These are phyloP conservation scores for Fusarium fujikuroi DNA, from an alignment of 2,329 filamentous ascomycete genomes.

Conservation along the genomic window DNA sequence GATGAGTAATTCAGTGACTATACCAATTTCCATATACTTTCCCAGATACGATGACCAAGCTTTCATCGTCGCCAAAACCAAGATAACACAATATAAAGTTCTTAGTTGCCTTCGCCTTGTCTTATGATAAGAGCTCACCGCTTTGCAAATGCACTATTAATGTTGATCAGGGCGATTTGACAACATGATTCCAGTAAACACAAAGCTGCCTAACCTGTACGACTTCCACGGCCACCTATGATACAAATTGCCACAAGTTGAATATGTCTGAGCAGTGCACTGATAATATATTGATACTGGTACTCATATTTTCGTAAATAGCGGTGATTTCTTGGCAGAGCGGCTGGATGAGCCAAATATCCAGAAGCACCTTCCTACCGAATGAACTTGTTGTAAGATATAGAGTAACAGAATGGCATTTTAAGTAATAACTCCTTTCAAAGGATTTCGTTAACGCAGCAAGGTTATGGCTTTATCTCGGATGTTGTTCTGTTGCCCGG, in stretches of 20 bases:
- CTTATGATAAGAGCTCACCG: too few relatives aligned
- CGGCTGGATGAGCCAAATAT: rapidly evolving
- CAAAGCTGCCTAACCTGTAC: not conserved
- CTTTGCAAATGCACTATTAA: rapidly evolving
- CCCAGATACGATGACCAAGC: rapidly evolving
- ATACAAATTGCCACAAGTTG: not conserved
- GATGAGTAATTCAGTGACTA: too few relatives aligned
- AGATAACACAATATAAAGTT: too few relatives aligned
- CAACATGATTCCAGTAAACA: rapidly evolving
- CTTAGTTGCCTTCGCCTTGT: too few relatives aligned
- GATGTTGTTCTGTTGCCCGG: rapidly evolving
- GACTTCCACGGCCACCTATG: rapidly evolving
- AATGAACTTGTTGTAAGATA: rapidly evolving
- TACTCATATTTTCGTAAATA: rapidly evolving
- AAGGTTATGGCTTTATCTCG: rapidly evolving
- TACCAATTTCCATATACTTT: not conserved
- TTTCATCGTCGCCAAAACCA: too few relatives aligned
- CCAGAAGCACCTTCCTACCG: rapidly evolving
- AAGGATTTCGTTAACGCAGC: rapidly evolving
- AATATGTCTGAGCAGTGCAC: rapidly evolving
- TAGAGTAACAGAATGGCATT: rapidly evolving
- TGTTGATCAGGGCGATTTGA: rapidly evolving
- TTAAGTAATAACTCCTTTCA: rapidly evolving
- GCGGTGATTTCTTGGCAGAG: rapidly evolving
- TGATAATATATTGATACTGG: rapidly evolving